phyloP scores from a whole-genome alignment of 257 asterid species.

The Sherardia arvensis region DNA sequence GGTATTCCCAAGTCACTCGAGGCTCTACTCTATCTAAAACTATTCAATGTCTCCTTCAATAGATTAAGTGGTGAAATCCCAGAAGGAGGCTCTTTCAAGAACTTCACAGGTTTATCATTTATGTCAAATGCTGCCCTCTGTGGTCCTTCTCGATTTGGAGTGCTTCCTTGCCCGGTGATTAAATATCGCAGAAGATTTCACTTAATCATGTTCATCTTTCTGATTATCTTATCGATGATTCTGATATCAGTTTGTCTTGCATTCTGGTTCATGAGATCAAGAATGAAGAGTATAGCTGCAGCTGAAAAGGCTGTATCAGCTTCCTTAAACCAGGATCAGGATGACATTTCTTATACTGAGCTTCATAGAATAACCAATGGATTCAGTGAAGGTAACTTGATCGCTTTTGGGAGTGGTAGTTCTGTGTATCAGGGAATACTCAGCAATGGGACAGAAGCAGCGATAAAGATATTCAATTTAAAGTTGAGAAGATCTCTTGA shows the following conservation, averaged over 20 bases:
- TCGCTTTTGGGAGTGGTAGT: conserved; percentile 5
- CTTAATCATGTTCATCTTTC: background rate
- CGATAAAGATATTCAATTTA: conserved; percentile 8
- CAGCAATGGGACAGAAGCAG: conserved; percentile 7
- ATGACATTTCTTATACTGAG: conserved; percentile 11
- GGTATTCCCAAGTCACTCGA: conserved; percentile 1
- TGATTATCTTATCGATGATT: background rate
- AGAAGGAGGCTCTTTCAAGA: conserved; percentile 1
- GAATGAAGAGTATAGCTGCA: background rate
- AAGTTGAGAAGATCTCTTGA: background rate
- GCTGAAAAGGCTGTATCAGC: background rate
- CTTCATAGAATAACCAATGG: conserved; percentile 2
- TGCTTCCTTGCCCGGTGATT: background rate
- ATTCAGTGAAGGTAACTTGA: conserved; percentile 11
- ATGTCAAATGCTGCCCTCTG: conserved; percentile 6
- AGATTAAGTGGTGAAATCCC: conserved; percentile 7
- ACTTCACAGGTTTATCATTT: conserved; percentile 8
- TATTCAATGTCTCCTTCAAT: conserved; percentile 1
- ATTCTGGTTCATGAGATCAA: background rate
- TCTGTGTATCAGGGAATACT: conserved; percentile 8
- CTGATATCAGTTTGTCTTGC: background rate
- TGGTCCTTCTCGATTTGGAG: background rate
- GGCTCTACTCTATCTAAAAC: background rate
- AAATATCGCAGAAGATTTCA: background rate
- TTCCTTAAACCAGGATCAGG: background rate